Evolutionary conservation across 2,329 filamentous ascomycete genomes (phyloP).

Genomic region (Diaporthe capsici): DNA sequence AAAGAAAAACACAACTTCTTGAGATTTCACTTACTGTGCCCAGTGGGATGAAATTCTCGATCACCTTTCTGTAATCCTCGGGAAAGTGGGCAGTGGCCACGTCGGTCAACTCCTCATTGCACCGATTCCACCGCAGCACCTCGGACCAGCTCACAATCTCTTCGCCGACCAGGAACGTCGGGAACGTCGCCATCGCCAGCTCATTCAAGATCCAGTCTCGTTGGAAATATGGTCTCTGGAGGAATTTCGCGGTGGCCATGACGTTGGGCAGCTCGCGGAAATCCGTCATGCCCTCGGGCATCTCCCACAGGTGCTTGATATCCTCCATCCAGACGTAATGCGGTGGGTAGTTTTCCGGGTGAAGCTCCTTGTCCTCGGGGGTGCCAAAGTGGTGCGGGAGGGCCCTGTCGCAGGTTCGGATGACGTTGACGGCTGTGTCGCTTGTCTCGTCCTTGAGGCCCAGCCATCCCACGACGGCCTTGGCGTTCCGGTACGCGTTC

Average conservation of each 20-base stretch:
- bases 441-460: constrained; percentile 41
- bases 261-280: constrained; percentile 39
- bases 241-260: constrained; percentile 48
- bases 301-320: constrained; percentile 39
- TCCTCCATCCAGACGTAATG: constrained; percentile 47
- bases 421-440: constrained; percentile 19
- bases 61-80: neutral
- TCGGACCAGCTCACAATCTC: constrained; percentile 55
- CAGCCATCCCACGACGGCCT: constrained; percentile 46
- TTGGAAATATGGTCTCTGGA: constrained; percentile 52
- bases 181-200: constrained; percentile 51
- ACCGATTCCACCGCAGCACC: constrained; percentile 51
- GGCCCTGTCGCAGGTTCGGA: constrained; percentile 45
- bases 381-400: constrained; percentile 52
- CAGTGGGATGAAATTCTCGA: constrained; percentile 10
- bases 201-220: constrained; percentile 56
- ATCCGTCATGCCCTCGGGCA: constrained; percentile 14
- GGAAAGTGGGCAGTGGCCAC: constrained; percentile 20
- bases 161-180: constrained; percentile 51
- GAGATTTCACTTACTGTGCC: constrained; percentile 5
- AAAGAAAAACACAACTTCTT: neutral
- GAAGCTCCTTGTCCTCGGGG: constrained; percentile 50
- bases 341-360: constrained; percentile 53
- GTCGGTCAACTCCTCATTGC: constrained; percentile 53
- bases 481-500: constrained; percentile 46